phyloP scores from a whole-genome alignment of 805 yeast genomes.

The Candida pseudoglaebosa region DNA sequence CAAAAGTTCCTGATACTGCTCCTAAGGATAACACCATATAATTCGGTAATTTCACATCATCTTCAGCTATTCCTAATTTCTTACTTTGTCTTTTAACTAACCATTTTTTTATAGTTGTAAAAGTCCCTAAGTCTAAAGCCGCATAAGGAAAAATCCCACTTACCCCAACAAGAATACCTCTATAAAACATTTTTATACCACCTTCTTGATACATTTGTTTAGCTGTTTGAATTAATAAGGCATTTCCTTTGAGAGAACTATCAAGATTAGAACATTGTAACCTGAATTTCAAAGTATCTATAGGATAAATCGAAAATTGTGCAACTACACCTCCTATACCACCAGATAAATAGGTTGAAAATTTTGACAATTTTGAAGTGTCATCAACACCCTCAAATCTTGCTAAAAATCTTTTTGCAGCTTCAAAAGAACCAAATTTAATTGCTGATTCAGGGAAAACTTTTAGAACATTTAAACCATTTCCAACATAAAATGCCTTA shows the following conservation, averaged over 20 bases:
- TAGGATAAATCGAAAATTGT: constrained; percentile 90
- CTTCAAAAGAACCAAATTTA: constrained; percentile 94
- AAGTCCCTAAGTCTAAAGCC: constrained; percentile 92
- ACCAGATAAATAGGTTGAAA: constrained; percentile 86
- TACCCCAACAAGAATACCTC: constrained; percentile 89
- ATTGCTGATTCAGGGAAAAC: constrained; percentile 97
- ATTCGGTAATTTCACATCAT: constrained; percentile 74
- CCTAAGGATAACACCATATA: constrained; percentile 84
- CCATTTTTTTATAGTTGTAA: constrained; percentile 78
- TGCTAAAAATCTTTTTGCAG: constrained; percentile 73
- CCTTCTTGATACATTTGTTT: constrained; percentile 75
- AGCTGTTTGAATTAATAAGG: constrained; percentile 62
- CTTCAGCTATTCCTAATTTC: constrained; percentile 45
- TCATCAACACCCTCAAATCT: constrained; percentile 71
- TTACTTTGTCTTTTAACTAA: constrained; percentile 63
- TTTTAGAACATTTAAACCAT: constrained; percentile 87
- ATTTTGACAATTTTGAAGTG: constrained; percentile 62
- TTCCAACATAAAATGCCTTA: constrained; percentile 87
- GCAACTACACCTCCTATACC: constrained; percentile 95
- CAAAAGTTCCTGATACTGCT: constrained; percentile 92
- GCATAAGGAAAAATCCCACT: constrained; percentile 97
- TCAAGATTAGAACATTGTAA: constrained; percentile 88
- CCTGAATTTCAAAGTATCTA: constrained; percentile 90
- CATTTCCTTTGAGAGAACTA: constrained; percentile 55
- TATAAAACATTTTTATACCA: constrained; percentile 72